A percentile compares a stretch with the other conserved stretches of the same genome.
These are phyloP conservation scores for Rosa rugosa DNA, from an alignment of 306 rosid genomes.

Conservation along the genomic window DNA sequence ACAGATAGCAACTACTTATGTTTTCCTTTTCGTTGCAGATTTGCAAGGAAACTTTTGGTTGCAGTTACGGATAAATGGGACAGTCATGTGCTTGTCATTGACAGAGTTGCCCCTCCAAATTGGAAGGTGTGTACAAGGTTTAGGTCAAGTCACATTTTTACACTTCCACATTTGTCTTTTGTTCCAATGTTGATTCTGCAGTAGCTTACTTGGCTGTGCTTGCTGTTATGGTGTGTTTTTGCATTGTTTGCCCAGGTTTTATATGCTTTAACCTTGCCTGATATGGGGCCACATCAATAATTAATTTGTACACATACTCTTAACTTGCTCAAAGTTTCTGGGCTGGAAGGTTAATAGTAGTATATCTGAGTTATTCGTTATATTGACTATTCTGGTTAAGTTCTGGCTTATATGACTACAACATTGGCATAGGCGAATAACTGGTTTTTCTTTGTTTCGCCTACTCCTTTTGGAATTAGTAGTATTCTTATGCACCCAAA, in stretches of 20 bases:
- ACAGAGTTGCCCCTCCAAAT: conserved; percentile 69
- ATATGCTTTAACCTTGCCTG: neutral
- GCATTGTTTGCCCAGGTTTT: conserved; percentile 1
- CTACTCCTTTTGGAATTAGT: neutral
- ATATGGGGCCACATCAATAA: neutral
- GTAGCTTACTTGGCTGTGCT: neutral
- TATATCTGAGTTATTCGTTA: neutral
- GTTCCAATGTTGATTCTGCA: neutral
- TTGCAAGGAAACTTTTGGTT: conserved; percentile 78
- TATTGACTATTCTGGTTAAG: neutral
- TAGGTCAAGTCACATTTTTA: neutral
- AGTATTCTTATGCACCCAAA: neutral
- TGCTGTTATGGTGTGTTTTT: conserved; percentile 8
- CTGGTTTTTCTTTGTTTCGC: neutral
- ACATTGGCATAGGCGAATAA: neutral
- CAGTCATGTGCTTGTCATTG: conserved; percentile 56
- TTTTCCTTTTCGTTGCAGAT: conserved; percentile 47
- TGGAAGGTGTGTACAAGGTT: conserved; percentile 67
- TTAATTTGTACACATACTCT: neutral
- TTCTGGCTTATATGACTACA: neutral
- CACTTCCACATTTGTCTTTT: conserved; percentile 11
- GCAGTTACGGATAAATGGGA: conserved; percentile 87
- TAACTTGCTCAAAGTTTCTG: neutral
- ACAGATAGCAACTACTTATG: conserved; percentile 6
- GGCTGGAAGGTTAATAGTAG: neutral